A percentile compares a stretch with the other conserved stretches of the same genome.
Conservation (phyloP, 441 rosid genomes). For the Hura crepitans region DNA sequence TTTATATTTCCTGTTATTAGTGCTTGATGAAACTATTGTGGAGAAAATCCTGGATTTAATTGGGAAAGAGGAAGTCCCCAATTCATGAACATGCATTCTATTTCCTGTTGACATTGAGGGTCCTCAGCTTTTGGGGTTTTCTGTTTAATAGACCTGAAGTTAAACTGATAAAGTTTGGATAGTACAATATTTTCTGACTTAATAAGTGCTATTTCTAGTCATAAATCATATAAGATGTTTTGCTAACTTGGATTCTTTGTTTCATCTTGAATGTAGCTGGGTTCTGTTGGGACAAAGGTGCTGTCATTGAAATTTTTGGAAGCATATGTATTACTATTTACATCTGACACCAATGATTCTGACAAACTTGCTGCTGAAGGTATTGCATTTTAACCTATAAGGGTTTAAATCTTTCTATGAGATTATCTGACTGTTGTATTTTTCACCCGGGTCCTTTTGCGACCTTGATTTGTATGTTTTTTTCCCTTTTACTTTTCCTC, state of each 20-base stretch:
- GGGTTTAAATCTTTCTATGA: not conserved
- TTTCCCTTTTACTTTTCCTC: not conserved
- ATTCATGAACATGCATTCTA: not conserved
- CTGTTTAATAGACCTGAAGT: not conserved
- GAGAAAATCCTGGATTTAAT: not conserved
- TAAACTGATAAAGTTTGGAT: not conserved
- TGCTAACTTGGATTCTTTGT: constrained; percentile 29
- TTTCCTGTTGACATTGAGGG: not conserved
- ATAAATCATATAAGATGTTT: constrained; percentile 14
- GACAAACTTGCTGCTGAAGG: constrained; percentile 61
- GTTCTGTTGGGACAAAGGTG: constrained; percentile 66
- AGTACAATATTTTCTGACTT: not conserved
- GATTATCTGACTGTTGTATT: constrained; percentile 13
- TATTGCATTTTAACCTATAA: constrained; percentile 31
- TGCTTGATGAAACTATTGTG: not conserved
- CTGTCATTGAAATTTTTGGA: constrained; percentile 92
- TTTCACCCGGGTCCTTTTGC: not conserved
- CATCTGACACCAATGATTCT: constrained; percentile 61
- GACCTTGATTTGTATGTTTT: constrained; percentile 12
- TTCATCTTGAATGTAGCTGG: constrained; percentile 58
- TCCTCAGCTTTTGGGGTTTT: not conserved
- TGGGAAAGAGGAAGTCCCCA: not conserved
- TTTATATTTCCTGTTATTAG: not conserved
- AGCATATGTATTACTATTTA: constrained; percentile 69
- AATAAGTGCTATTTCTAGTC: not conserved